Conservation (phyloP, 305 asterid genomes). For the Ruellia speciosa region DNA sequence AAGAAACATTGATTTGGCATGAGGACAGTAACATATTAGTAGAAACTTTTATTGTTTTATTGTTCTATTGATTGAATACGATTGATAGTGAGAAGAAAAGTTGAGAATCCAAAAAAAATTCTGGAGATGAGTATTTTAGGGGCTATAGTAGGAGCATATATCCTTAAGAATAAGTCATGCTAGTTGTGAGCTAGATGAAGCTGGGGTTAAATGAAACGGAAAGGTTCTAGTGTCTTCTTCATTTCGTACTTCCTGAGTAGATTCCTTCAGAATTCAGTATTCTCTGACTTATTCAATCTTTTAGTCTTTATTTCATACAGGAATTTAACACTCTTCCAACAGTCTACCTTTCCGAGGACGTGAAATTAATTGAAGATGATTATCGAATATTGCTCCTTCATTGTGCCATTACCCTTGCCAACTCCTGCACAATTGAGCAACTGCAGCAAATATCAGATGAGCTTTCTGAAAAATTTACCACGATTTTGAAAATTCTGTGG, state of each 20-base stretch:
- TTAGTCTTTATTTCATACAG: slow-evolving; percentile 58
- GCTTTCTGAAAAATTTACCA: slow-evolving; percentile 28
- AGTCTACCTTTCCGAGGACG: slow-evolving; percentile 23
- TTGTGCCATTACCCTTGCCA: slow-evolving; percentile 46
- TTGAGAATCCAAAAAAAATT: neutral
- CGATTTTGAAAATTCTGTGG: slow-evolving; percentile 38
- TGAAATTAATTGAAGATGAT: slow-evolving; percentile 34
- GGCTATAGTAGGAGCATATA: neutral
- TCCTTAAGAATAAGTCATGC: neutral
- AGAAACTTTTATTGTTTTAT: neutral
- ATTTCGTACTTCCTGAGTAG: neutral
- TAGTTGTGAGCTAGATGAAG: neutral
- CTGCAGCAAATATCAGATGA: slow-evolving; percentile 38
- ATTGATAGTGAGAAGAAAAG: neutral
- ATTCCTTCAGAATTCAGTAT: neutral
- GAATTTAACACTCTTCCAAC: slow-evolving; percentile 30
- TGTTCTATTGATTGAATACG: too few relatives aligned
- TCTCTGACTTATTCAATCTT: slow-evolving; percentile 31
- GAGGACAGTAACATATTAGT: neutral
- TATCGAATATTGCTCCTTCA: slow-evolving; percentile 34
- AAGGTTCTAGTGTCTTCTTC: neutral
- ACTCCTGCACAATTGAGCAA: slow-evolving; percentile 44
- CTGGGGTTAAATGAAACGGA: neutral
- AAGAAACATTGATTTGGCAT: neutral
- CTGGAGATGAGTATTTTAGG: neutral